Evolutionary conservation across 139 green algal species (phyloP), one percentile per base, ranked within the genome.

Genomic region (Nannochloris sp.): DNA sequence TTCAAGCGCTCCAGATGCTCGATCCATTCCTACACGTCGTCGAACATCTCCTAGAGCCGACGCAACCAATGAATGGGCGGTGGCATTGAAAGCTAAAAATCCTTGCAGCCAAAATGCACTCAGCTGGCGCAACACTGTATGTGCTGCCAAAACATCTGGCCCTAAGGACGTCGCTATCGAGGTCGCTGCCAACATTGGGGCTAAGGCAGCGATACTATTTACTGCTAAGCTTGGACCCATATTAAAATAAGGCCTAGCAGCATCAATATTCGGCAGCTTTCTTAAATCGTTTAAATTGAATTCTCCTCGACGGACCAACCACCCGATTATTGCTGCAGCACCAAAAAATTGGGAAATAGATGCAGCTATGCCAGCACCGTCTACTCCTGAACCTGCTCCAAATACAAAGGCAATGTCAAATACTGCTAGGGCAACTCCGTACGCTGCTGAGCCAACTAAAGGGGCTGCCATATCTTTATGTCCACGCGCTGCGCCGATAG

Each of bases 331-430:
- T 35, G 64, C 64, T 27, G 12, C 64, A 1, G 74, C 77, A 1
- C 70, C 76, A 25, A 70, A 35, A 34, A 72, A 84, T 74, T 89
- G 83, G 2, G 80, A 80, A 3, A 75, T 64, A 2, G 82, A 76
- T 4, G 84, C 87, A 0, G 77, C 86, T 0, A 71, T 38, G 5
- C 80, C 84, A 4, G 84, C 84, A 2, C 84, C 84, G 45, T 68
- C 55, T 30, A 91, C 65, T 8, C 82, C 82, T 76, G 81, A 61
- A 1, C 67, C 75, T 32, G 82, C 67, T n/a, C 65, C 82, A 39
- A 81, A 82, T 25, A 89, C 60, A 15, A 74, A 65, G 13, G 61
- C 25, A 3, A 48, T 3, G 46, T 78, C 72, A 13, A 36, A 32
- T 3, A n/a, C 31, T 36, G 81, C 27, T 34, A 85, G 81, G 37